These are phyloP conservation scores for Solanum stenotomum DNA, from an alignment of 257 asterid species.

Conservation along the genomic window DNA sequence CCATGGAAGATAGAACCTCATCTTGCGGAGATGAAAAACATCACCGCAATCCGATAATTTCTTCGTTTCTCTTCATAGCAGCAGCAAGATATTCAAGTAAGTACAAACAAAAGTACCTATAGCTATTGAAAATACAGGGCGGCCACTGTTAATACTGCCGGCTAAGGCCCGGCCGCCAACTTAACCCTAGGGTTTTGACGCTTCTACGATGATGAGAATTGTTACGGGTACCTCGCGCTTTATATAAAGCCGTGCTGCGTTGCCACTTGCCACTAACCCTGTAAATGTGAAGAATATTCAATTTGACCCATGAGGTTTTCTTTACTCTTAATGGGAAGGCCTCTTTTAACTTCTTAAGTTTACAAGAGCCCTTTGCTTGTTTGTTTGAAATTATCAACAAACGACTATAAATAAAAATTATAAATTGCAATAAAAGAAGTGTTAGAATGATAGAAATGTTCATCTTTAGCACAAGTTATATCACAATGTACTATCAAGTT, in stretches of 20 bases:
- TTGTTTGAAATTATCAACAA: not conserved
- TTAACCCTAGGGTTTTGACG: not conserved
- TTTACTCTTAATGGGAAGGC: not conserved
- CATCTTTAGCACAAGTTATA: not conserved
- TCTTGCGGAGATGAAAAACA: slow-evolving; percentile 23
- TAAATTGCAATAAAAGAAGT: too few relatives aligned
- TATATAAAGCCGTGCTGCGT: not conserved
- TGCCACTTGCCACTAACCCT: not conserved
- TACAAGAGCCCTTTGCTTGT: not conserved
- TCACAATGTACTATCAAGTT: not conserved
- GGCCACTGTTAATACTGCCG: not conserved
- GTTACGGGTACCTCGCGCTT: accelerated
- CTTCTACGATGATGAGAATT: accelerated
- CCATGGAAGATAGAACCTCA: slow-evolving; percentile 38
- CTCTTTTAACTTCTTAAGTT: not conserved
- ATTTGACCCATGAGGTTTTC: not conserved
- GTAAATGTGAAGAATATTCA: not conserved
- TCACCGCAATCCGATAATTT: not conserved
- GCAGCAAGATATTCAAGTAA: not conserved
- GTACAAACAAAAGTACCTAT: not conserved
- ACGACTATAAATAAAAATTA: too few relatives aligned
- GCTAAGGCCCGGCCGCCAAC: not conserved
- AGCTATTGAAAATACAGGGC: not conserved
- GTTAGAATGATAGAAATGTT: not conserved
- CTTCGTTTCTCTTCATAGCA: slow-evolving; percentile 4